Evolutionary conservation across 2,329 filamentous ascomycete species (phyloP).

Genomic region (Pleoardoris graminearum): DNA sequence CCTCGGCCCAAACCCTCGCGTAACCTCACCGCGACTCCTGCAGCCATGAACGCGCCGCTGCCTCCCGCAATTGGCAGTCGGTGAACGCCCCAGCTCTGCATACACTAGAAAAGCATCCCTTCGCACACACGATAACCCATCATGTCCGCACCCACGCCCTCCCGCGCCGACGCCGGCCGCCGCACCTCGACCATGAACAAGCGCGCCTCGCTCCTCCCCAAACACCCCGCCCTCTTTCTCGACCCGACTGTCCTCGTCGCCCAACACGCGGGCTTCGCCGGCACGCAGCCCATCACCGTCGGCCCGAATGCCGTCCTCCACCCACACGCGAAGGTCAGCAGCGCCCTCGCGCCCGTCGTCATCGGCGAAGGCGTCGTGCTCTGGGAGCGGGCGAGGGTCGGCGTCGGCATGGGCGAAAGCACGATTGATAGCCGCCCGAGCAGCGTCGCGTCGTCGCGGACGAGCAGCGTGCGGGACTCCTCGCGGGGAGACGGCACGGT

Average conservation of each 20-base stretch:
- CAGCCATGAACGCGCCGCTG: neutral
- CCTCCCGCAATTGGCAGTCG: neutral
- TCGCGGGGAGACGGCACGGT: constrained; percentile 37
- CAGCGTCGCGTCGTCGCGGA: constrained; percentile 14
- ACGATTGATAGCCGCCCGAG: constrained; percentile 18
- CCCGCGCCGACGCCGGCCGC: constrained; percentile 26
- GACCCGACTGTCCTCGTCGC: constrained; percentile 54
- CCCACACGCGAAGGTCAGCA: constrained; percentile 66
- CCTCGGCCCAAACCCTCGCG: neutral
- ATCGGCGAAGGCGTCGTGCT: constrained; percentile 67
- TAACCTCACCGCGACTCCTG: neutral
- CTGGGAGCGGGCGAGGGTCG: constrained; percentile 63
- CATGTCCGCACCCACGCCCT: constrained; percentile 9
- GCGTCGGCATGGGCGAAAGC: constrained; percentile 35
- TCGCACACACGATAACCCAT: neutral
- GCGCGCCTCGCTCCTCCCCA: constrained; percentile 43
- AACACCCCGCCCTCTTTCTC: constrained; percentile 45
- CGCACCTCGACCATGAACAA: constrained; percentile 40
- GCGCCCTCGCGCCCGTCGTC: constrained; percentile 47
- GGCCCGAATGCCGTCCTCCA: constrained; percentile 81
- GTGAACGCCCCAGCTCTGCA: neutral
- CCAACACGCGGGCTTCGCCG: constrained; percentile 58
- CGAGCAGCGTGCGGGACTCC: constrained; percentile 20
- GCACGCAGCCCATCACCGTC: constrained; percentile 77
- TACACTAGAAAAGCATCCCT: neutral